Percentiles rank a stretch among this genome's conserved stretches.
phyloP scores from a whole-genome alignment of 1,139 yeast species.

The Yamadazyma jaroonii region DNA sequence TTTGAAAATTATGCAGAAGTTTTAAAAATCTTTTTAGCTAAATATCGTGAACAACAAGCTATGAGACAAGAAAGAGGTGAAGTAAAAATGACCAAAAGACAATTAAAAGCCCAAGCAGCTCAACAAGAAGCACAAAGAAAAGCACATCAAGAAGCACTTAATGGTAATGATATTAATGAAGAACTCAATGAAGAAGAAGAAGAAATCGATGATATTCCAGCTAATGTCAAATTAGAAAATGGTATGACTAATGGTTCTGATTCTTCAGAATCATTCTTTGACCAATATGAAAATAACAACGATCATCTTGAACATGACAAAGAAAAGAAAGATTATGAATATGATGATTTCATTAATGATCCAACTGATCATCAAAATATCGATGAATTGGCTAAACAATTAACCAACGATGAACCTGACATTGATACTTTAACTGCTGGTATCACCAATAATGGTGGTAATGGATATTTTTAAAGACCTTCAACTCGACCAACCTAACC shows the following conservation, averaged over 20 bases:
- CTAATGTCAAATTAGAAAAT: constrained; percentile 7
- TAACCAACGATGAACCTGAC: constrained; percentile 28
- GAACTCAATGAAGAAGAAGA: constrained; percentile 1
- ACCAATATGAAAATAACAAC: constrained; percentile 9
- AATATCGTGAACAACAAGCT: constrained; percentile 69
- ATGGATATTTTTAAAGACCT: constrained; percentile 13
- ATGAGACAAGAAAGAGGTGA: constrained; percentile 61
- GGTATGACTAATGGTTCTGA: constrained; percentile 3
- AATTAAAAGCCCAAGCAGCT: constrained; percentile 26
- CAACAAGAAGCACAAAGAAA: constrained; percentile 7
- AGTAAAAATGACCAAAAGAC: constrained; percentile 39
- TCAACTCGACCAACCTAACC: no score
- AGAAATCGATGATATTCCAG: constrained; percentile 4
- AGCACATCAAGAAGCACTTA: not conserved
- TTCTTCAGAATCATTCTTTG: constrained; percentile 15
- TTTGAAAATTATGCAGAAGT: constrained; percentile 74
- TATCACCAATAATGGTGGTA: constrained; percentile 20
- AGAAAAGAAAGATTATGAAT: constrained; percentile 23
- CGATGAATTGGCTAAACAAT: constrained; percentile 28
- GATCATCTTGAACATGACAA: not conserved
- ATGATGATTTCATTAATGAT: constrained; percentile 29
- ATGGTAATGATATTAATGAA: not conserved
- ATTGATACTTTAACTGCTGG: constrained; percentile 34
- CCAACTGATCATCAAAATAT: constrained; percentile 15
- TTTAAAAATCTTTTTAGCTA: constrained; percentile 64